Conservation (phyloP, 2,329 filamentous ascomycete species). For the Hymenotorrendiella dingleyae region DNA sequence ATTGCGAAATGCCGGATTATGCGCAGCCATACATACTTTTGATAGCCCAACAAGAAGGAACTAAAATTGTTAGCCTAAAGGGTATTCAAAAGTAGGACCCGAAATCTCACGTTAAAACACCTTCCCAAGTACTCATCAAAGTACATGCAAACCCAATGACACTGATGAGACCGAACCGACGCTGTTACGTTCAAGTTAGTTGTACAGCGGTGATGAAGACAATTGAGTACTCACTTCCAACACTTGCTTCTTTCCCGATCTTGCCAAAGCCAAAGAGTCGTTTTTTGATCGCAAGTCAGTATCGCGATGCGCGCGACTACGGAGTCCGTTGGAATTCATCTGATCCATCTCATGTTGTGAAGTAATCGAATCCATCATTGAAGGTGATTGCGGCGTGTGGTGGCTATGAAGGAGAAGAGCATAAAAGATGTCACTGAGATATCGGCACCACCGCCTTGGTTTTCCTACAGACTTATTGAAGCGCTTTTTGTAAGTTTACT, state of each 20-base stretch:
- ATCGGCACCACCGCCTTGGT: too few relatives aligned
- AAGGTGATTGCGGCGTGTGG: too few relatives aligned
- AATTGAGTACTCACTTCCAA: not conserved
- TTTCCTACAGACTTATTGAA: too few relatives aligned
- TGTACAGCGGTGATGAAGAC: not conserved
- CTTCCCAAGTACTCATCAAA: conserved; percentile 2
- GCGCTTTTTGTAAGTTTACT: too few relatives aligned
- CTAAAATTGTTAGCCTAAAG: not conserved
- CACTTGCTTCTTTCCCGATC: conserved; percentile 2
- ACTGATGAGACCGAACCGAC: not conserved
- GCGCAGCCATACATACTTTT: conserved; percentile 1
- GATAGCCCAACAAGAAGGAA: not conserved
- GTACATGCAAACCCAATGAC: conserved; percentile 2
- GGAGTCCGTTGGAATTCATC: not conserved
- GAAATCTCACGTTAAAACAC: not conserved
- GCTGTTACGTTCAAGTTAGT: not conserved
- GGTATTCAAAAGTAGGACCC: too few relatives aligned
- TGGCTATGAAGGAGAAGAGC: too few relatives aligned
- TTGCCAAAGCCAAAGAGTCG: not conserved
- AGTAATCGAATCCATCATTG: too few relatives aligned
- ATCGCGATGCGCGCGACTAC: not conserved
- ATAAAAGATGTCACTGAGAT: too few relatives aligned
- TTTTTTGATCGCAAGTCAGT: not conserved
- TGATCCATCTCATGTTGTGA: not conserved
- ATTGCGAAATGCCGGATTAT: not conserved